phyloP scores from a whole-genome alignment of 257 asterid genomes.

The Fraxinus anomala region DNA sequence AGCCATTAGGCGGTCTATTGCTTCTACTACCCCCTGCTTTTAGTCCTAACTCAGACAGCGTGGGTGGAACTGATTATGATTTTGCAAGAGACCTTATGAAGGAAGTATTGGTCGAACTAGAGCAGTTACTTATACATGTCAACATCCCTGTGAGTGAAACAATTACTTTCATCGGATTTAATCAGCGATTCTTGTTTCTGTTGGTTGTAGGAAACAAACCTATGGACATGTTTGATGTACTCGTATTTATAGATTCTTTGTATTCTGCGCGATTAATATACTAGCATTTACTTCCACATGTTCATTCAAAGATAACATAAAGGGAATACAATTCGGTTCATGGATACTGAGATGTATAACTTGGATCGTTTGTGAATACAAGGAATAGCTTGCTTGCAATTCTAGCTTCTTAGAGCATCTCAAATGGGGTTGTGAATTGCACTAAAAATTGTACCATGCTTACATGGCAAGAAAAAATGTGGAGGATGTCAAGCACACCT shows the following conservation, averaged over 20 bases:
- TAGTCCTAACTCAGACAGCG: slow-evolving; percentile 48
- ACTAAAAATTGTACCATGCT: no score
- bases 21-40: slow-evolving; percentile 75
- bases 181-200: not conserved
- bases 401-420: not conserved
- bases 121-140: slow-evolving; percentile 65
- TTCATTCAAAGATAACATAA: slow-evolving; percentile 10
- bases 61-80: slow-evolving; percentile 42
- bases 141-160: slow-evolving; percentile 76
- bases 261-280: slow-evolving; percentile 10
- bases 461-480: no score
- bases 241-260: slow-evolving; percentile 10
- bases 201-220: not conserved
- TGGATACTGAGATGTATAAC: not conserved
- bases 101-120: slow-evolving; percentile 61
- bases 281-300: slow-evolving; percentile 10
- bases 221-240: slow-evolving; percentile 18
- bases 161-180: not conserved
- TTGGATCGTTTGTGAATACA: not conserved
- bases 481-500: no score
- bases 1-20: slow-evolving; percentile 83
- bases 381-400: not conserved
- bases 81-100: slow-evolving; percentile 38
- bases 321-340: slow-evolving; percentile 4
- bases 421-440: not conserved